Evolutionary conservation across 2,329 filamentous ascomycete genomes (phyloP).

Genomic region (Clarireedia paspali): DNA sequence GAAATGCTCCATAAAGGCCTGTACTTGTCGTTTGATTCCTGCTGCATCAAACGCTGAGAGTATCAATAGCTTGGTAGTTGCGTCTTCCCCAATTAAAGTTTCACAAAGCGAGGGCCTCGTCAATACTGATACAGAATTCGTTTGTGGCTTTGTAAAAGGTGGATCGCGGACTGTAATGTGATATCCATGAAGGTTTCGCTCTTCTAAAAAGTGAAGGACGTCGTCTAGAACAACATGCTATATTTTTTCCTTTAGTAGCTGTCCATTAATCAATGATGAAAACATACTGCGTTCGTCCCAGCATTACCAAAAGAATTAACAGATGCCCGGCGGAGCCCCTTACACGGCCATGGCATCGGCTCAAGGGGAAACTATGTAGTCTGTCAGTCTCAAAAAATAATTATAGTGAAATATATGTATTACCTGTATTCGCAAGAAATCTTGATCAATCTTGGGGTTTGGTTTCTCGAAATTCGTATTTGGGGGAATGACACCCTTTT

Average conservation of each 20-base stretch:
- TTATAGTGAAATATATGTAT: not conserved
- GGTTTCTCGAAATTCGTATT: not conserved
- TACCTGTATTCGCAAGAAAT: constrained; percentile 23
- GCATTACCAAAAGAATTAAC: constrained; percentile 34
- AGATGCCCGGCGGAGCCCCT: constrained; percentile 10
- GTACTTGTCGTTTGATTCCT: not conserved
- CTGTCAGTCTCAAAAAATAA: no score
- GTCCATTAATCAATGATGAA: no score
- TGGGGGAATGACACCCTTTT: not conserved
- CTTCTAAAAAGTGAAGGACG: not conserved
- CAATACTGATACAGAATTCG: no score
- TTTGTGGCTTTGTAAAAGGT: not conserved
- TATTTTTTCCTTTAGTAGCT: no score
- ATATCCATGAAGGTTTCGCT: not conserved
- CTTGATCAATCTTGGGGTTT: constrained; percentile 3
- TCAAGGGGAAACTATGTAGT: not conserved
- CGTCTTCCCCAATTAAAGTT: no score
- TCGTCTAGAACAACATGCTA: constrained; percentile 5
- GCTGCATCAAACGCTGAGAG: not conserved
- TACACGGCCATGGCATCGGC: not conserved
- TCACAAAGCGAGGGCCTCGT: no score
- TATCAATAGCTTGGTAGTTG: not conserved
- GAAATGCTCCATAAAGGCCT: not conserved
- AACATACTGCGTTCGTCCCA: constrained; percentile 31
- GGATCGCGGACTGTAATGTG: not conserved